Conservation (phyloP, 345 rosid species). For the Zanthoxylum bungeanum region DNA sequence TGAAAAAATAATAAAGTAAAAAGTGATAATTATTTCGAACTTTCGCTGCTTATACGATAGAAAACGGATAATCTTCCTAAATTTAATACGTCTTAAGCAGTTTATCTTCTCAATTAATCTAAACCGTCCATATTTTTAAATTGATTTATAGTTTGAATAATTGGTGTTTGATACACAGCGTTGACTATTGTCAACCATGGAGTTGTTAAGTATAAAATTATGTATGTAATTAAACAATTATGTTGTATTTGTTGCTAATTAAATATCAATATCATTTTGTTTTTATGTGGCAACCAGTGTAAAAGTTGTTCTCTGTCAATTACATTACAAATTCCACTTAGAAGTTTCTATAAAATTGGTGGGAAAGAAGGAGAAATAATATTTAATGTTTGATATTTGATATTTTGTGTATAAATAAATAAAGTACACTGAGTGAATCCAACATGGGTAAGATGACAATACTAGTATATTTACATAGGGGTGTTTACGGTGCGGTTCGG, state of each 20-base stretch:
- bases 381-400: no score
- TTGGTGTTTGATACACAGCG: neutral
- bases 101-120: neutral
- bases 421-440: no score
- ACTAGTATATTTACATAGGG: no score
- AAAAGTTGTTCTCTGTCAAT: neutral
- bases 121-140: neutral
- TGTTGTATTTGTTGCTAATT: neutral
- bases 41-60: no score
- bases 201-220: neutral
- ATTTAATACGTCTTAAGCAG: no score
- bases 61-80: no score
- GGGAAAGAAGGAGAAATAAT: no score
- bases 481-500: no score
- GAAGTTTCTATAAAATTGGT: neutral
- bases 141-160: neutral
- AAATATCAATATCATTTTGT: neutral
- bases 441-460: no score
- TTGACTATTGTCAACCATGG: neutral
- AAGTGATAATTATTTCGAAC: no score
- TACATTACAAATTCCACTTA: neutral
- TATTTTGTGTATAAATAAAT: no score
- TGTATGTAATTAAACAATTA: conserved; percentile 8
- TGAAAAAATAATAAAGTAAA: no score
- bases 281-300: neutral